These are phyloP conservation scores for Beverwykella pulmonaria DNA, from an alignment of 495 filamentous ascomycete genomes.

Conservation along the genomic window DNA sequence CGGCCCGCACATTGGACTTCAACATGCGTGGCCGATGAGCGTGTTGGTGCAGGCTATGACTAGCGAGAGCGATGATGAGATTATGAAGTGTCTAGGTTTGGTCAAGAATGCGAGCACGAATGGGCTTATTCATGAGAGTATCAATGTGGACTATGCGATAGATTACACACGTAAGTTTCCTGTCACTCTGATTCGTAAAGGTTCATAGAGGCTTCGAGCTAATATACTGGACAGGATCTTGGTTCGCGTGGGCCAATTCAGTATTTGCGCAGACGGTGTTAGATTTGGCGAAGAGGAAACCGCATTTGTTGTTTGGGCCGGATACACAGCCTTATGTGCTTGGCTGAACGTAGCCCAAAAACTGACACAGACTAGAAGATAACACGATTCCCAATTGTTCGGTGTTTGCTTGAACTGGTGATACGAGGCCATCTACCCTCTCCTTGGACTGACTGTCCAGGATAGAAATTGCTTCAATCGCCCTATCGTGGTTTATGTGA, in stretches of 20 bases:
- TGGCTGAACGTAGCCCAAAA: slow-evolving; percentile 15
- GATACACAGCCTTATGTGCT: slow-evolving; percentile 45
- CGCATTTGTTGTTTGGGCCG: slow-evolving; percentile 80
- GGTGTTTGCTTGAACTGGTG: background rate
- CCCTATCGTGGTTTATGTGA: background rate
- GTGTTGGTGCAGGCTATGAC: slow-evolving; percentile 89
- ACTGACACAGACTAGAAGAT: too few relatives aligned
- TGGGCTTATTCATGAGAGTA: slow-evolving; percentile 88
- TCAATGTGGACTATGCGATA: slow-evolving; percentile 74
- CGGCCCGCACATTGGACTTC: slow-evolving; percentile 78
- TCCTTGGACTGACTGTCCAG: too few relatives aligned
- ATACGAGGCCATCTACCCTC: too few relatives aligned
- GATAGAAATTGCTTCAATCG: too few relatives aligned
- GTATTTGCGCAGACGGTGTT: slow-evolving; percentile 94
- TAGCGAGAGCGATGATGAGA: slow-evolving; percentile 83
- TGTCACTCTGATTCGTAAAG: background rate
- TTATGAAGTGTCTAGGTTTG: slow-evolving; percentile 65
- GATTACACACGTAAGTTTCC: slow-evolving; percentile 72
- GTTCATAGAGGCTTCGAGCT: background rate
- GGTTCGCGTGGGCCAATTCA: slow-evolving; percentile 98
- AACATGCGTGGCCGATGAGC: slow-evolving; percentile 97
- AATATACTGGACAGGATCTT: slow-evolving; percentile 44
- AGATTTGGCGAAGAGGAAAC: slow-evolving; percentile 82
- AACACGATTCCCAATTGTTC: background rate
- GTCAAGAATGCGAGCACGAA: slow-evolving; percentile 73